These are phyloP conservation scores for Hypoxylon intermedium DNA, from an alignment of 495 filamentous ascomycete genomes.

Conservation along the genomic window DNA sequence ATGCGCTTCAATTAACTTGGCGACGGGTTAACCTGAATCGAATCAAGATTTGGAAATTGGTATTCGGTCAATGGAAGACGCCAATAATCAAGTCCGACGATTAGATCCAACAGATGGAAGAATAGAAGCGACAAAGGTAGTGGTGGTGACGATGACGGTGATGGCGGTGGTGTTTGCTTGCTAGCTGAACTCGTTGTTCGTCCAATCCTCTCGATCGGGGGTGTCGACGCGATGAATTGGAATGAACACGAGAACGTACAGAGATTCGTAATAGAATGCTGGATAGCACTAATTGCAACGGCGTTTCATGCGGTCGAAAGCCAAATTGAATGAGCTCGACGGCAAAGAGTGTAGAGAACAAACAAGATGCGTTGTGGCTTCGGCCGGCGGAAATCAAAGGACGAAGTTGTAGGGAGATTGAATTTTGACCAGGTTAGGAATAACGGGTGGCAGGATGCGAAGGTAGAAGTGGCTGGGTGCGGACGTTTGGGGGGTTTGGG, in stretches of 20 bases:
- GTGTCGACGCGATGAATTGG: too few species aligned
- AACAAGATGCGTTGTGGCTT: conserved; percentile 8
- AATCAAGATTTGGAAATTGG: background rate
- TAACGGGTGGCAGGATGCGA: conserved; percentile 15
- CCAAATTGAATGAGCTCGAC: conserved; percentile 8
- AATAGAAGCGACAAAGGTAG: too few species aligned
- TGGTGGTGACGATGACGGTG: too few species aligned
- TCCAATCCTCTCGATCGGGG: too few species aligned
- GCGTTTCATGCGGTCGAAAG: background rate
- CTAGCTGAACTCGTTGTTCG: too few species aligned
- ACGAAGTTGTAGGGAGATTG: conserved; percentile 8
- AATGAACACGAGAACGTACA: too few species aligned
- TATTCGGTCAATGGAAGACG: too few species aligned
- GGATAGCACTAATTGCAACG: conserved; percentile 4
- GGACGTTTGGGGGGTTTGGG: background rate
- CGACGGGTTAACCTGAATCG: background rate
- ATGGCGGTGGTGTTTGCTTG: too few species aligned
- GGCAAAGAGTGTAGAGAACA: conserved; percentile 14
- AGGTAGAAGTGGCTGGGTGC: conserved; percentile 31
- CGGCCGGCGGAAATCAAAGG: background rate
- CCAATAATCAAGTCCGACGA: too few species aligned
- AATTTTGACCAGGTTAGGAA: conserved; percentile 18
- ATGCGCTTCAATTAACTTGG: background rate
- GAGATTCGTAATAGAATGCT: conserved; percentile 9
- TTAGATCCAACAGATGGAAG: too few species aligned